Base-by-base conservation (phyloP, 176 grass and related monocot genomes). In the Oryza coarctata region DNA sequence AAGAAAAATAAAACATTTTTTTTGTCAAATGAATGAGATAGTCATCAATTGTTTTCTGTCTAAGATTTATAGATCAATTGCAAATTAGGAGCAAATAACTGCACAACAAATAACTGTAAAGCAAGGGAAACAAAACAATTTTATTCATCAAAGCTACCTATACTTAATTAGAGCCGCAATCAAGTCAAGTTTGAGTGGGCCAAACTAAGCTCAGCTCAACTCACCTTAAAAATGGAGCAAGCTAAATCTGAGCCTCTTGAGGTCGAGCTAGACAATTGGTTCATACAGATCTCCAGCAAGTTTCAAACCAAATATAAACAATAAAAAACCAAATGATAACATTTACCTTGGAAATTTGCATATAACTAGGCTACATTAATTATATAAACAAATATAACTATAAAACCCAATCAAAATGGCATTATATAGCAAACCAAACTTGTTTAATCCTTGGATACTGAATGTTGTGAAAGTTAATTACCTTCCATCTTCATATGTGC, bases 81-180 rank as follows among this genome's bases (percentile, higher is more conserved):
- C 50, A 50, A 85, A 73, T 6, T 72, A 38, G 30, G 57, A 85
- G 11, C 57, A 70, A 62, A 78, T 35, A 31, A 50, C 33, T 71
- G 2, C n/a, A n/a, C n/a, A n/a, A n/a, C 57, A 70, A 62, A 78
- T 35, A 31, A 50, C 33, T 71, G 2, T 18, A 18, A 25, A 57
- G 58, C 20, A 55, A 60, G 20, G 76, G 55, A 60, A 60, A 60
- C 1, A 86, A 68, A 86, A 61, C 25, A 44, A 23, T 58, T 60
- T 40, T 12, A 25, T 34, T 32, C 38, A 68, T 26, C 0, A 80
- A 80, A 40, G 5, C 43, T 49, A 85, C 27, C 75, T 55, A 68
- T 4, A 60, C 55, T 35, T 23, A 22, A 72, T 9, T 57, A n/a
- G 52, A 57, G 20, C 20, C 23, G 52, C 52, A 57, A 23, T n/a